These are phyloP conservation scores for Alloteropsis semialata DNA, from an alignment of 176 grass and related monocot species.

Conservation along the genomic window DNA sequence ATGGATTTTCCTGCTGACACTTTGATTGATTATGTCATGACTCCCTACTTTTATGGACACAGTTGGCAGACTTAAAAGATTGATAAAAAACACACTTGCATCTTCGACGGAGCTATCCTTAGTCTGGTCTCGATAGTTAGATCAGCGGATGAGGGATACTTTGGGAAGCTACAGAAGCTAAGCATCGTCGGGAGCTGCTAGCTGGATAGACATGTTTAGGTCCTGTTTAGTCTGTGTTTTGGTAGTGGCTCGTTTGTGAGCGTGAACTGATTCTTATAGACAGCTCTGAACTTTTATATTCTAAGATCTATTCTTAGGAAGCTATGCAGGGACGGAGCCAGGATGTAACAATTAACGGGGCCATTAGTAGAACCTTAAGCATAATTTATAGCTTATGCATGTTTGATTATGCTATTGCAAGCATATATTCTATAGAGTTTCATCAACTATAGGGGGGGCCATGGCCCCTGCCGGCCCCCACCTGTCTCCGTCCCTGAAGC, in stretches of 20 bases:
- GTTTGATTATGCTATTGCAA: too few species aligned
- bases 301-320: neutral
- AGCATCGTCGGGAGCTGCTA: neutral
- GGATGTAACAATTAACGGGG: too few species aligned
- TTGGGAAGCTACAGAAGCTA: neutral
- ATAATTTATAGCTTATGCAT: too few species aligned
- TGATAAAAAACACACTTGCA: neutral
- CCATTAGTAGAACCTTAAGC: too few species aligned
- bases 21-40: neutral
- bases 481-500: too few species aligned
- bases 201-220: neutral
- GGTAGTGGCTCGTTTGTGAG: neutral
- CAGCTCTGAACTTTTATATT: neutral
- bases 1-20: neutral
- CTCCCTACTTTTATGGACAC: slow-evolving; percentile 15
- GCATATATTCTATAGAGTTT: too few species aligned
- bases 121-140: neutral
- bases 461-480: too few species aligned
- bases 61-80: neutral
- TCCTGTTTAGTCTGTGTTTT: neutral
- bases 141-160: neutral
- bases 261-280: neutral
- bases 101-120: neutral
- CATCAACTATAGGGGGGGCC: too few species aligned
- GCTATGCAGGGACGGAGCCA: too few species aligned